These are phyloP conservation scores for Penicillium rolfsii DNA, from an alignment of 2,329 filamentous ascomycete species.

Conservation along the genomic window DNA sequence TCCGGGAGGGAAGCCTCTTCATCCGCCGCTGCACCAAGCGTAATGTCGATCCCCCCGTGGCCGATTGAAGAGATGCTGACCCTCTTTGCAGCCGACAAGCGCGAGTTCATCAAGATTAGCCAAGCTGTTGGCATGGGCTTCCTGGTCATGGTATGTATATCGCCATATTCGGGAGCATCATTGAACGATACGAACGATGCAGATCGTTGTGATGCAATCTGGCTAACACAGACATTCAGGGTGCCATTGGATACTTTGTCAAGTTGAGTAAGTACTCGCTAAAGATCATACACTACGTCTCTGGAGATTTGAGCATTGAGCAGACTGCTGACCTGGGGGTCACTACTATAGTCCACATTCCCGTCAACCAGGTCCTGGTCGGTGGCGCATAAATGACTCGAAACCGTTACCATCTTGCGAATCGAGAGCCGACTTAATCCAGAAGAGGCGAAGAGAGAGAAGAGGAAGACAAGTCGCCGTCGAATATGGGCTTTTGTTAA, in stretches of 20 bases:
- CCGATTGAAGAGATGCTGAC: constrained; percentile 16
- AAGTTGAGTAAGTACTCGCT: constrained; percentile 57
- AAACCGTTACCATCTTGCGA: background rate
- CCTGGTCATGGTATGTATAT: constrained; percentile 55
- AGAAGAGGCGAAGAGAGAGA: background rate
- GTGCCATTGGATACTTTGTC: constrained; percentile 62
- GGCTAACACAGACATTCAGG: constrained; percentile 32
- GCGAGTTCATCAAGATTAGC: constrained; percentile 64
- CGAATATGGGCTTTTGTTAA: background rate
- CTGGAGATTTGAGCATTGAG: background rate
- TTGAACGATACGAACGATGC: background rate
- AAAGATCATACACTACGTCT: background rate
- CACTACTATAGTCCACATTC: constrained; percentile 49
- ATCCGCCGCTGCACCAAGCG: constrained; percentile 55
- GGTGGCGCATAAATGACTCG: constrained; percentile 45
- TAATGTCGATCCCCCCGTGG: constrained; percentile 34
- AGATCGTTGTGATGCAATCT: background rate
- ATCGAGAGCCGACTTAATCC: background rate
- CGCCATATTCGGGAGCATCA: background rate
- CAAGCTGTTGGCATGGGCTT: constrained; percentile 64
- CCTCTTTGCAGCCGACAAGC: constrained; percentile 55
- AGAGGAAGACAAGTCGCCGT: background rate
- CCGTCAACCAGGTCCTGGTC: constrained; percentile 56
- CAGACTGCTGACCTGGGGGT: constrained; percentile 19
- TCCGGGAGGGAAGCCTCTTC: constrained; percentile 54